A percentile compares a stretch with the other conserved stretches of the same genome.
These are phyloP conservation scores for Leptographium radiaticola DNA, from an alignment of 2,329 filamentous ascomycete genomes.

Conservation along the genomic window DNA sequence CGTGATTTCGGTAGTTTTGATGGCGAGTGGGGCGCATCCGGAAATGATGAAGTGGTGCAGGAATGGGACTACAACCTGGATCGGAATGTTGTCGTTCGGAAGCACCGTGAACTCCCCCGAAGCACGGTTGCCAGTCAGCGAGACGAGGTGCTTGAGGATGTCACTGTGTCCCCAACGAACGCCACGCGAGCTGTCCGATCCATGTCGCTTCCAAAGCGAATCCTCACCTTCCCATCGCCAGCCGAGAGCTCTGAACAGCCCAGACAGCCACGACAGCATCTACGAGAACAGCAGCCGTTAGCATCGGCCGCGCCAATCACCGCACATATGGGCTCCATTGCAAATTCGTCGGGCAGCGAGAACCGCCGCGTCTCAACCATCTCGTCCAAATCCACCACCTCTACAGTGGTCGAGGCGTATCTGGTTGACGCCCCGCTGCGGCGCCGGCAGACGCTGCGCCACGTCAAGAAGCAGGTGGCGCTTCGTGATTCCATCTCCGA, in stretches of 20 bases:
- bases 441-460: conserved; percentile 42
- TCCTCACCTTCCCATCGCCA: conserved; percentile 24
- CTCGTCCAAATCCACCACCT: conserved; percentile 40
- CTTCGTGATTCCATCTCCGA: conserved; percentile 35
- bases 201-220: conserved; percentile 30
- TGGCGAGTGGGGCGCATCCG: conserved; percentile 38
- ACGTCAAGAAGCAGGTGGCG: conserved; percentile 42
- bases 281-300: neutral
- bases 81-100: conserved; percentile 41
- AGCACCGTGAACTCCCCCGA: conserved; percentile 22
- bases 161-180: conserved; percentile 34
- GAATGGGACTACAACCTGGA: conserved; percentile 42
- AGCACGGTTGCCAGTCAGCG: conserved; percentile 3
- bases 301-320: conserved; percentile 6
- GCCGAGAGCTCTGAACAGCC: conserved; percentile 17
- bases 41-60: conserved; percentile 30
- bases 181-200: conserved; percentile 36
- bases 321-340: conserved; percentile 10
- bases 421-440: conserved; percentile 37
- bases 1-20: conserved; percentile 43
- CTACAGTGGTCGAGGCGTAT: conserved; percentile 45
- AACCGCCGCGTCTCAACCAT: conserved; percentile 37
- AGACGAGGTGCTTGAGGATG: conserved; percentile 32
- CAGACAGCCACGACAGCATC: conserved; percentile 17
- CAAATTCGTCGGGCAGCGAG: conserved; percentile 26